Conservation (phyloP, 768 basidiomycete genomes). For the Neoboletus magnificus region DNA sequence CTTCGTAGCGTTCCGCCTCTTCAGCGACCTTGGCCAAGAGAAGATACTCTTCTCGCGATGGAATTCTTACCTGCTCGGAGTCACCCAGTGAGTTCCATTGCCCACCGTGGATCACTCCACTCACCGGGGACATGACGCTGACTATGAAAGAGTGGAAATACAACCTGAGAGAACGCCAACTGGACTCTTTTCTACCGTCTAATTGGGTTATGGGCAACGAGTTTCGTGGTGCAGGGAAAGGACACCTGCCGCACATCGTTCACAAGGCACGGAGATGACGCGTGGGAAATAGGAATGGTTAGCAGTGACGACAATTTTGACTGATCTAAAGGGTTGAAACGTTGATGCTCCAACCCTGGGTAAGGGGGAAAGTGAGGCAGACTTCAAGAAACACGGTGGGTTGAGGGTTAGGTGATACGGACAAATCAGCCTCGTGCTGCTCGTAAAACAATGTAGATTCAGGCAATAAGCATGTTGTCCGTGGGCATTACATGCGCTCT, state of each 20-base stretch:
- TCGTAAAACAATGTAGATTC: background rate
- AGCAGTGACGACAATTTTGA: conserved; percentile 3
- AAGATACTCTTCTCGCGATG: conserved; percentile 41
- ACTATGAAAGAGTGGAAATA: conserved; percentile 10
- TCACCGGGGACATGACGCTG: conserved; percentile 29
- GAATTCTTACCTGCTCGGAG: conserved; percentile 27
- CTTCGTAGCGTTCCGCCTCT: conserved; percentile 87
- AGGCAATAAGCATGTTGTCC: background rate
- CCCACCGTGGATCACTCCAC: conserved; percentile 5
- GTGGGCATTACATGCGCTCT: background rate
- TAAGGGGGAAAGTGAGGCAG: conserved; percentile 21
- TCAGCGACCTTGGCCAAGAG: conserved; percentile 80
- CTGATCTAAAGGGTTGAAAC: conserved; percentile 1
- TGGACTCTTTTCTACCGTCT: conserved; percentile 28
- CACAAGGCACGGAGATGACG: conserved; percentile 14
- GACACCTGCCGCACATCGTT: conserved; percentile 10
- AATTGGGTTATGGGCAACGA: conserved; percentile 32
- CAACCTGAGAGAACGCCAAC: background rate
- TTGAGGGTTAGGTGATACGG: conserved; percentile 24
- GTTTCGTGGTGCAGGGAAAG: conserved; percentile 10
- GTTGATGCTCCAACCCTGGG: conserved; percentile 26
- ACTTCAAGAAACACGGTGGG: conserved; percentile 20
- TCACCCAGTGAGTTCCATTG: conserved; percentile 2
- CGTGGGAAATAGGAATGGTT: conserved; percentile 3
- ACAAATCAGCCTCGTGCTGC: conserved; percentile 13